Percentiles rank a stretch among this genome's conserved stretches.
Conservation (phyloP, 2,329 filamentous ascomycete genomes). For the Ascosphaera acerosa region DNA sequence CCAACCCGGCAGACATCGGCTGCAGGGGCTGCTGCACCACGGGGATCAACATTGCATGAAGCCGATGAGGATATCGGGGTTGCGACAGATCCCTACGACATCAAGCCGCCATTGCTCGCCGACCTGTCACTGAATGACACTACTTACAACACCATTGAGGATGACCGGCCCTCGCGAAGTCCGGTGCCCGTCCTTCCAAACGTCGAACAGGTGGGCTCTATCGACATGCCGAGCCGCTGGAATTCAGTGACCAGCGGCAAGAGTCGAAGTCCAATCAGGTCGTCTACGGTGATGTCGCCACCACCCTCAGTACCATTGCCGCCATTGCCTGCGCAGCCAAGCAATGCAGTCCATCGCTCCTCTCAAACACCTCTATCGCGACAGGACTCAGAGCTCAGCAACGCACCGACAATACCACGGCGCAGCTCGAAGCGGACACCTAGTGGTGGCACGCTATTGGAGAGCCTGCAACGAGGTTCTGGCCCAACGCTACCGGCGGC, state of each 20-base stretch:
- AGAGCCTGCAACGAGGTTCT: too few relatives aligned
- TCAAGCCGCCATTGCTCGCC: neutral
- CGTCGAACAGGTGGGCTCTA: conserved; percentile 31
- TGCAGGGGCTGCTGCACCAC: too few relatives aligned
- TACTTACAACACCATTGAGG: neutral
- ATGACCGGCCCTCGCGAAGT: conserved; percentile 10
- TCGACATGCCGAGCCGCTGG: conserved; percentile 37
- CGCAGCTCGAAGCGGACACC: conserved; percentile 46
- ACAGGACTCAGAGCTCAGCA: conserved; percentile 10
- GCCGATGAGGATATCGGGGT: neutral
- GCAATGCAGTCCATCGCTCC: conserved; percentile 5
- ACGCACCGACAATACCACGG: conserved; percentile 35
- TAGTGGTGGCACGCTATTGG: conserved; percentile 13
- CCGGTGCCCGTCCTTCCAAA: conserved; percentile 33
- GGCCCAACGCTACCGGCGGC: too few relatives aligned
- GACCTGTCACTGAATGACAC: neutral
- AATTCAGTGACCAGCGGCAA: conserved; percentile 29
- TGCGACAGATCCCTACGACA: too few relatives aligned
- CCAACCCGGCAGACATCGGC: too few relatives aligned
- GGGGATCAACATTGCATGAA: neutral
- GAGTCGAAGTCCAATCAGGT: conserved; percentile 16
- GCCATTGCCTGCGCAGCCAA: neutral
- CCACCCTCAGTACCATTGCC: neutral
- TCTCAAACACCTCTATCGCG: conserved; percentile 8
- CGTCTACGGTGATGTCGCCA: neutral